A percentile compares a stretch with the other conserved stretches of the same genome.
phyloP scores from a whole-genome alignment of 768 basidiomycete species.

The Exidia glandulosa region DNA sequence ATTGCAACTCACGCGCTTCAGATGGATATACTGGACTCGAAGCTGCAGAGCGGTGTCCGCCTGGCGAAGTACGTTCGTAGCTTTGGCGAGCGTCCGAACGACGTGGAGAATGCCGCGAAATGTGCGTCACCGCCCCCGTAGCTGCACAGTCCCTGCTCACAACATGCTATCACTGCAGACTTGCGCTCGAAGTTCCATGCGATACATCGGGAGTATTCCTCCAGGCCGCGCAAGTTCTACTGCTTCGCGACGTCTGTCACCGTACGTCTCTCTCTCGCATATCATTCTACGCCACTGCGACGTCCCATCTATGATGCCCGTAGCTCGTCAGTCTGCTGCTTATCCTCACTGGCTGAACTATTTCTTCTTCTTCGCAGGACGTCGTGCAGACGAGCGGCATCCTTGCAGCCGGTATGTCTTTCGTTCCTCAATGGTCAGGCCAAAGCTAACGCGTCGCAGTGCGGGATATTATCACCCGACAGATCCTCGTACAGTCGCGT shows the following conservation, averaged over 20 bases:
- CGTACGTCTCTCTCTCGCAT: neutral
- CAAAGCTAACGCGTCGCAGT: too few species aligned
- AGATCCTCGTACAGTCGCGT: neutral
- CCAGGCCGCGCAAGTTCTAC: neutral
- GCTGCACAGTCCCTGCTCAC: too few species aligned
- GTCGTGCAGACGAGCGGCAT: neutral
- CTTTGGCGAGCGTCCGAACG: conserved; percentile 57
- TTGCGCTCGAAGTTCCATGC: neutral
- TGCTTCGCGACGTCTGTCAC: neutral
- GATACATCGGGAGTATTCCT: neutral
- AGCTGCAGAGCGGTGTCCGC: conserved; percentile 52
- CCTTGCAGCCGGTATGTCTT: too few species aligned
- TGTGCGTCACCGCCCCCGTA: conserved; percentile 34
- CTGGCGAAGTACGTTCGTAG: conserved; percentile 61
- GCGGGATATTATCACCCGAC: neutral
- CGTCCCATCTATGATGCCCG: too few species aligned
- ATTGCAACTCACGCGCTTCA: too few species aligned
- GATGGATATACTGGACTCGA: conserved; percentile 59
- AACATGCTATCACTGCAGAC: neutral
- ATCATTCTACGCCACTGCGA: too few species aligned
- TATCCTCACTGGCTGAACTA: too few species aligned
- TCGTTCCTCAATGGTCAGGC: too few species aligned
- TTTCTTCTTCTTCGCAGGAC: neutral
- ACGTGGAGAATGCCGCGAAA: conserved; percentile 52
- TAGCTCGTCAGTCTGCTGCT: too few species aligned